Evolutionary conservation across 2,329 filamentous ascomycete species (phyloP).

Genomic region (Pseudogymnoascus sp.): DNA sequence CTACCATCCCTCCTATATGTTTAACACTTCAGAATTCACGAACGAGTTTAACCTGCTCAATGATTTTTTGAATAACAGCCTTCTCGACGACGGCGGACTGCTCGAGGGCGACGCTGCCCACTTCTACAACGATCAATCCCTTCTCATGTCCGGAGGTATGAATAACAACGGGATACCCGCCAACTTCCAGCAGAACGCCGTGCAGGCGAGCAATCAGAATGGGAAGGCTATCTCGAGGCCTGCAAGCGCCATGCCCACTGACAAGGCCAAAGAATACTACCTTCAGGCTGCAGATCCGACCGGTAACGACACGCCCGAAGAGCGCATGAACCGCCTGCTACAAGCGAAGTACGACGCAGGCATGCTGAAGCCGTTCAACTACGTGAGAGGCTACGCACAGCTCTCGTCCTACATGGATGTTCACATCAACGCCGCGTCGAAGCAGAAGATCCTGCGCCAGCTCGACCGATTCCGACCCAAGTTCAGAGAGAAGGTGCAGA

Average conservation of each 20-base stretch:
- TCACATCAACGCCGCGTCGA: slow-evolving; percentile 73
- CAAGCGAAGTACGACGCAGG: slow-evolving; percentile 96
- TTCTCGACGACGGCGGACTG: slow-evolving; percentile 75
- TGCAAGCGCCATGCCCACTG: slow-evolving; percentile 49
- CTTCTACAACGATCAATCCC: slow-evolving; percentile 51
- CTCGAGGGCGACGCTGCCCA: slow-evolving; percentile 62
- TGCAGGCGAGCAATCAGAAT: slow-evolving; percentile 34
- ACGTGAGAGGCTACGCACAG: slow-evolving; percentile 90
- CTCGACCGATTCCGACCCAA: slow-evolving; percentile 91
- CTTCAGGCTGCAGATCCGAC: slow-evolving; percentile 93
- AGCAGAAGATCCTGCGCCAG: slow-evolving; percentile 86
- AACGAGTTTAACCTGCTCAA: slow-evolving; percentile 96
- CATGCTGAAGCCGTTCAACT: slow-evolving; percentile 93
- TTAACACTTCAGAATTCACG: slow-evolving; percentile 79
- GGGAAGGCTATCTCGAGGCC: slow-evolving; percentile 55
- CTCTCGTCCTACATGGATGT: slow-evolving; percentile 87
- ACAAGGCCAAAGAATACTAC: slow-evolving; percentile 80
- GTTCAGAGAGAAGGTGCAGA: slow-evolving; percentile 91
- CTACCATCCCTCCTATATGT: slow-evolving; percentile 92
- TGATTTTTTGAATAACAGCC: slow-evolving; percentile 88
- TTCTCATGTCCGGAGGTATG: slow-evolving; percentile 40
- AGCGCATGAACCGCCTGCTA: slow-evolving; percentile 89
- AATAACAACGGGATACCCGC: slow-evolving; percentile 32
- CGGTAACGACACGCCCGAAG: slow-evolving; percentile 78
- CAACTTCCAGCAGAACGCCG: slow-evolving; percentile 29